Percentiles rank a stretch among this genome's conserved stretches.
Conservation (phyloP, 805 yeast species). For the Lipomyces spencermartinsiae region DNA sequence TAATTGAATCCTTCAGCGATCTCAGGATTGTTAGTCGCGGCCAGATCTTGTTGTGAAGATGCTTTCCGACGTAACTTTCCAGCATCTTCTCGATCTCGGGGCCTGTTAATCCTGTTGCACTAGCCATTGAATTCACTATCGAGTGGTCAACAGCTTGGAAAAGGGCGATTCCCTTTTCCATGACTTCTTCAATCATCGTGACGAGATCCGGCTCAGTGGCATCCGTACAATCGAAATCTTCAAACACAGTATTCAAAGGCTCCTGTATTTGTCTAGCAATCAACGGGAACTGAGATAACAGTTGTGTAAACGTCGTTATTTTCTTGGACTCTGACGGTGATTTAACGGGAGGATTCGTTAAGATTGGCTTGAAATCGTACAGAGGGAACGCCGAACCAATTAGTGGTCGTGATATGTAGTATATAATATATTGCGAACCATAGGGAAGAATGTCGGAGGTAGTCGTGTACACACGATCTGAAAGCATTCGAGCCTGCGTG, state of each 20-base stretch:
- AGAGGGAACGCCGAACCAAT: constrained; percentile 35
- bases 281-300: constrained; percentile 51
- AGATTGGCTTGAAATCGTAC: constrained; percentile 20
- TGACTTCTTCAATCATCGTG: constrained; percentile 43
- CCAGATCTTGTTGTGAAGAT: constrained; percentile 74
- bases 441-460: constrained; percentile 31
- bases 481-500: constrained; percentile 60
- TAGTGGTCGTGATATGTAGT: constrained; percentile 37
- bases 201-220: constrained; percentile 45
- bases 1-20: constrained; percentile 40
- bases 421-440: constrained; percentile 26
- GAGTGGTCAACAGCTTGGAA: constrained; percentile 46
- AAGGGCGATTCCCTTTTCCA: constrained; percentile 46
- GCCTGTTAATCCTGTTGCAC: constrained; percentile 41
- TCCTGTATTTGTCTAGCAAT: constrained; percentile 50
- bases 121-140: constrained; percentile 40
- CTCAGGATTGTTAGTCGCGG: constrained; percentile 47
- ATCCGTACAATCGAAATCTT: constrained; percentile 48
- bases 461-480: constrained; percentile 65
- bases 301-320: constrained; percentile 48
- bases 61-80: constrained; percentile 73
- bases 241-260: constrained; percentile 51
- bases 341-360: constrained; percentile 12
- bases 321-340: constrained; percentile 8
- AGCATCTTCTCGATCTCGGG: constrained; percentile 56